Evolutionary conservation across 2,329 filamentous ascomycete genomes (phyloP).

Genomic region (Cladosporium sp.): DNA sequence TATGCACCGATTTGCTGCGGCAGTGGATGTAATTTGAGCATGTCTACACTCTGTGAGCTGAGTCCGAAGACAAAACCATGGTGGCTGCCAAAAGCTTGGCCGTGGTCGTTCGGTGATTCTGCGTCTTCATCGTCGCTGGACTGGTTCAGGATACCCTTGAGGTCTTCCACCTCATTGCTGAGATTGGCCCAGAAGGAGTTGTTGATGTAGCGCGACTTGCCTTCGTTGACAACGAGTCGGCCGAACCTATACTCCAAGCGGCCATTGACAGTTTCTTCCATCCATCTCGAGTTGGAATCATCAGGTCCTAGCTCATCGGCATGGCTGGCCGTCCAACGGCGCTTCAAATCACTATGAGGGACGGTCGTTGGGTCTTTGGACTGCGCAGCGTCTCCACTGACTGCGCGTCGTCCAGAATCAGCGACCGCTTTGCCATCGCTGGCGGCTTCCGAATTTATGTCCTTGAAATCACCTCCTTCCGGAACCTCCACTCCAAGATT

Average conservation of each 20-base stretch:
- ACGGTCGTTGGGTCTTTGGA: background rate
- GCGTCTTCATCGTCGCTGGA: conserved; percentile 61
- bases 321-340: conserved; percentile 15
- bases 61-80: conserved; percentile 74
- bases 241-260: conserved; percentile 56
- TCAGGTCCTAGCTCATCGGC: conserved; percentile 1
- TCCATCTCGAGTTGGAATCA: conserved; percentile 27
- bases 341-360: conserved; percentile 11
- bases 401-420: conserved; percentile 9
- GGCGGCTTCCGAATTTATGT: conserved; percentile 19
- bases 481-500: conserved; percentile 52
- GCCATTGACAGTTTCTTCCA: conserved; percentile 31
- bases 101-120: conserved; percentile 41
- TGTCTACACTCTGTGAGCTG: conserved; percentile 67
- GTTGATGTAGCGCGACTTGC: conserved; percentile 71
- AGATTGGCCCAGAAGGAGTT: conserved; percentile 75
- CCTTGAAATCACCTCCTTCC: conserved; percentile 37
- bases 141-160: conserved; percentile 64
- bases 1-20: conserved; percentile 65
- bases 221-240: conserved; percentile 69
- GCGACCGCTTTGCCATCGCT: background rate
- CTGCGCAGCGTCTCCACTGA: conserved; percentile 9
- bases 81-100: conserved; percentile 49
- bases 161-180: conserved; percentile 69
- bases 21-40: conserved; percentile 64